A percentile compares a stretch with the other conserved stretches of the same genome.
phyloP scores from a whole-genome alignment of 345 rosid species.

The Rhodomyrtus tomentosa region DNA sequence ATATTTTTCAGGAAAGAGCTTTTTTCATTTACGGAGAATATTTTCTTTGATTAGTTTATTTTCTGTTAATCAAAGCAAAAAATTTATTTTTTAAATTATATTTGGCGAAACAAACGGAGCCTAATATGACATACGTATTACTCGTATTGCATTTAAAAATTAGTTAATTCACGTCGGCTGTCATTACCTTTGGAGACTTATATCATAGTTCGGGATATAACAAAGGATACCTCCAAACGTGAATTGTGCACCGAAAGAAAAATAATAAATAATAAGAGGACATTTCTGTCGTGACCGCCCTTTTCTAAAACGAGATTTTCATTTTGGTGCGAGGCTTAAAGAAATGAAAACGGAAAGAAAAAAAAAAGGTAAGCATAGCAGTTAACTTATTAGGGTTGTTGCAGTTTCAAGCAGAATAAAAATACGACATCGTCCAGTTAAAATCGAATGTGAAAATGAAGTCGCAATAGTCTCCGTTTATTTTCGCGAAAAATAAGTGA shows the following conservation, averaged over 20 bases:
- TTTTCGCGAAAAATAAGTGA: too few species aligned
- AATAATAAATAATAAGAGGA: background rate
- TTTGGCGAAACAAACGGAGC: too few species aligned
- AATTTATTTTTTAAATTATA: too few species aligned
- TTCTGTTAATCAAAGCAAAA: too few species aligned
- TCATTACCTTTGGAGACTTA: background rate
- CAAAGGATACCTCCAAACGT: background rate
- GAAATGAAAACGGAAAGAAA: background rate
- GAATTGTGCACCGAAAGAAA: background rate
- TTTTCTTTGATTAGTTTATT: too few species aligned
- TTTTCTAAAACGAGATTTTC: background rate
- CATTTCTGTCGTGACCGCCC: background rate
- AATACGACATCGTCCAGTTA: background rate
- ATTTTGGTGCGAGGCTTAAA: background rate
- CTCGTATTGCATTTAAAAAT: background rate
- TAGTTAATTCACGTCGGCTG: background rate
- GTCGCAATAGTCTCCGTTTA: background rate
- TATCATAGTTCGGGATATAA: background rate
- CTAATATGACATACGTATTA: background rate
- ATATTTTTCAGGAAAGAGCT: too few species aligned
- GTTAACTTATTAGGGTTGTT: background rate
- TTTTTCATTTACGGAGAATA: too few species aligned
- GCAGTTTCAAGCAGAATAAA: background rate
- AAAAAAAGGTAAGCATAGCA: background rate
- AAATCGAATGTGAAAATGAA: background rate